Evolutionary conservation across 1,139 yeast species (phyloP), one percentile per base, ranked within the genome.

Genomic region (Pneumocystis canis): DNA sequence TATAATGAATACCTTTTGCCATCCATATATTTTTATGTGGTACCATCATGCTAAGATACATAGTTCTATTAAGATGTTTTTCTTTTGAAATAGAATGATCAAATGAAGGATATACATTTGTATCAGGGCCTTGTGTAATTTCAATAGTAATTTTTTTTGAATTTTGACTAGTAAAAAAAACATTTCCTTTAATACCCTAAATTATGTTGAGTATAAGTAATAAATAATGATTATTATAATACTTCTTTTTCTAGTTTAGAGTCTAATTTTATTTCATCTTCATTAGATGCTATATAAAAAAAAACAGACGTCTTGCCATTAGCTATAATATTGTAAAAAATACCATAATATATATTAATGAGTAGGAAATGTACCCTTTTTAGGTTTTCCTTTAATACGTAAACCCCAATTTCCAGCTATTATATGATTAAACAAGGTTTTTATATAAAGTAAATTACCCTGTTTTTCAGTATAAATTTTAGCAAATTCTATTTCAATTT

Each of bases 21-120:
- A 79, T 79, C 97, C 97, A 90, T 5, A 82, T 78, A 66, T 83
- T 79, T 58, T 81, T 88, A 69, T 80, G 82, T 0, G 96, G 96
- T 2, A 88, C 84, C 30, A 76, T 77, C 67, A 90, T 75, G 31
- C 92, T 82, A n/a, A 61, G 53, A 33, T 59, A 63, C 28, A 63
- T 66, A 47, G 84, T 70, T 71, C 88, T 87, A 67, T 86, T 88
- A 0, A 87, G 76, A 25, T 57, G 6, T 20, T 35, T 39, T 35
- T 35, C 41, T 9, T 57, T 57, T 35, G 14, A 5, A 9, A 16
- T 14, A 18, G 77, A 58, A 79, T 70, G 60, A 63, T 62, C 20
- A 59, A 67, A 60, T 20, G 56, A 58, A 1, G 78, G 78, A 39
- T 67, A 68, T 16, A 28, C 63, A 64, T 76, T 75, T 2, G 65